Evolutionary conservation across 345 rosid species (phyloP).

Genomic region (Corchorus capsularis): DNA sequence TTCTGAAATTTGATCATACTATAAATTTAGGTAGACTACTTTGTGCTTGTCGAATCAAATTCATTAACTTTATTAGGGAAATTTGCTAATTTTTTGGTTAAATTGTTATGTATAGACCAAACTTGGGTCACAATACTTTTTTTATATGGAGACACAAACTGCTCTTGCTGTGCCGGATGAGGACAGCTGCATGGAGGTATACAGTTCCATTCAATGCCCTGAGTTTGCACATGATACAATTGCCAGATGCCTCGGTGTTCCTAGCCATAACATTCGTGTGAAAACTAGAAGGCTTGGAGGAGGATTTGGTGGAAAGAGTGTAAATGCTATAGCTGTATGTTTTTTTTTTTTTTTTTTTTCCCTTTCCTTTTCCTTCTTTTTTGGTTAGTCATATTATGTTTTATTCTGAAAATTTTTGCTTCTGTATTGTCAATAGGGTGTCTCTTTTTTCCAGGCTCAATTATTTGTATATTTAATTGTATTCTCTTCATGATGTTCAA

Average conservation of each 20-base stretch:
- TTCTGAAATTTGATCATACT: background rate
- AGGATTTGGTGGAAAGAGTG: constrained; percentile 88
- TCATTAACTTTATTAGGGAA: background rate
- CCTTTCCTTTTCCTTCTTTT: background rate
- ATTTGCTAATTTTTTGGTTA: background rate
- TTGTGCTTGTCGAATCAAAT: background rate
- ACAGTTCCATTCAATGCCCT: constrained; percentile 70
- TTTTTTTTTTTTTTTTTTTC: background rate
- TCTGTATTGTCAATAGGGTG: background rate
- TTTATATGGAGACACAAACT: constrained; percentile 84
- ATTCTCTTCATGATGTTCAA: background rate
- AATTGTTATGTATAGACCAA: constrained; percentile 45
- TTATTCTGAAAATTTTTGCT: background rate
- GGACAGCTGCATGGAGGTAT: constrained; percentile 68
- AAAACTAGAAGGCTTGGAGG: constrained; percentile 86
- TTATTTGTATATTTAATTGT: background rate
- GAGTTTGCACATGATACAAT: constrained; percentile 51
- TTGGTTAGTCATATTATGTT: background rate
- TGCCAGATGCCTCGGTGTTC: constrained; percentile 78
- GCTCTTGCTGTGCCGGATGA: constrained; percentile 93
- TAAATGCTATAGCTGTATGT: constrained; percentile 48
- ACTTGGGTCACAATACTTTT: constrained; percentile 82
- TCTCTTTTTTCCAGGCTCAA: background rate
- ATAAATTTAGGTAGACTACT: background rate
- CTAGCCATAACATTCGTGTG: constrained; percentile 73